phyloP scores from a whole-genome alignment of 495 filamentous ascomycete species.

The Penicillium argentinense region DNA sequence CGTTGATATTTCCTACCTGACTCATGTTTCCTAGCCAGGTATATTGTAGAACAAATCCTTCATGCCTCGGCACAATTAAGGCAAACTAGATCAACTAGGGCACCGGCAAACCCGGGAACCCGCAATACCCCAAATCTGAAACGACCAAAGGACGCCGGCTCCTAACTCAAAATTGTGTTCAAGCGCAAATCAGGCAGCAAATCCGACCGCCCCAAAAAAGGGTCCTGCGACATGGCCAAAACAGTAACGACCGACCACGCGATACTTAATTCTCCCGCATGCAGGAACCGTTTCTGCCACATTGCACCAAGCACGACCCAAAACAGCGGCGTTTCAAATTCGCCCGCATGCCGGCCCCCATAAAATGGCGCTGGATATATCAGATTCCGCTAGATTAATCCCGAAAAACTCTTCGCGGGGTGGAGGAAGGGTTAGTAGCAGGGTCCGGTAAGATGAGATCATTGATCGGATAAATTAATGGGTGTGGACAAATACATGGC shows the following conservation, averaged over 20 bases:
- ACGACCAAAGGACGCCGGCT: neutral
- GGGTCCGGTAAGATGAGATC: too few relatives aligned
- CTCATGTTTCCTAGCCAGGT: too few relatives aligned
- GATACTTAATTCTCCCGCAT: too few relatives aligned
- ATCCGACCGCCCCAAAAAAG: neutral
- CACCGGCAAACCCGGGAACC: neutral
- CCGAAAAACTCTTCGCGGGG: neutral
- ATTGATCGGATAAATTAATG: neutral
- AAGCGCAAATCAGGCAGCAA: neutral
- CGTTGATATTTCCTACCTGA: too few relatives aligned
- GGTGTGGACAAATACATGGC: neutral
- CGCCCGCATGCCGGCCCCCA: neutral
- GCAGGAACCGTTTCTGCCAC: too few relatives aligned
- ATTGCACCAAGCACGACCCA: neutral
- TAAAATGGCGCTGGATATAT: neutral
- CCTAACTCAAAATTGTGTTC: conserved; percentile 1
- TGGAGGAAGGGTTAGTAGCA: too few relatives aligned
- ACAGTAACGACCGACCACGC: too few relatives aligned
- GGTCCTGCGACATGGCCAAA: neutral
- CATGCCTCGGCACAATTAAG: too few relatives aligned
- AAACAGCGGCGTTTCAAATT: neutral
- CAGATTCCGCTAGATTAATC: neutral
- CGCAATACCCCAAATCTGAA: neutral
- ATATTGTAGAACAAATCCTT: too few relatives aligned
- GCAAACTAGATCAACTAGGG: neutral